phyloP scores from a whole-genome alignment of 805 yeast genomes.

The Cyberlindnera suaveolens region DNA sequence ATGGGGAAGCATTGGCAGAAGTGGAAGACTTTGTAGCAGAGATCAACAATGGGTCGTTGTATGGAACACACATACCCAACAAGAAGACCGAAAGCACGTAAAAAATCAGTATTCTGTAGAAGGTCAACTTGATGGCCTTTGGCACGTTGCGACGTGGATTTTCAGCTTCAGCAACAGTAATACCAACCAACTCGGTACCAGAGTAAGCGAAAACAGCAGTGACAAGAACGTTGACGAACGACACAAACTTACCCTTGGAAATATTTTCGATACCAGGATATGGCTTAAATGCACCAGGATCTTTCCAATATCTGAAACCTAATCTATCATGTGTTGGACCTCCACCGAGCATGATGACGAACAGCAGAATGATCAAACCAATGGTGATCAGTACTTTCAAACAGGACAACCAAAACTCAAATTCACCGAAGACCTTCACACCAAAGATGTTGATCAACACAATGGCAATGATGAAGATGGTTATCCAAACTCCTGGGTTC shows the following conservation, averaged over 20 bases:
- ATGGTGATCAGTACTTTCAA: constrained; percentile 46
- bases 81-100: constrained; percentile 56
- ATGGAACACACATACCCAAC: constrained; percentile 64
- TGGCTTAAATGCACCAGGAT: constrained; percentile 59
- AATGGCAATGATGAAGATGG: constrained; percentile 34
- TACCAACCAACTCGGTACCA: constrained; percentile 66
- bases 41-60: constrained; percentile 42
- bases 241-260: constrained; percentile 48
- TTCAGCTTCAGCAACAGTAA: constrained; percentile 68
- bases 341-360: constrained; percentile 70
- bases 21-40: constrained; percentile 42
- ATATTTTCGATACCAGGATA: constrained; percentile 39
- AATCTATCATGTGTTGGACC: constrained; percentile 68
- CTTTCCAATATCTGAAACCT: constrained; percentile 65
- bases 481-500: constrained; percentile 59
- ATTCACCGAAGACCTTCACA: constrained; percentile 50
- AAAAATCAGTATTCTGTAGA: constrained; percentile 62
- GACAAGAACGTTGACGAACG: constrained; percentile 57
- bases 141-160: constrained; percentile 67
- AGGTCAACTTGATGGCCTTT: constrained; percentile 61
- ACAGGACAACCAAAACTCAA: constrained; percentile 44
- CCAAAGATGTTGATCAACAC: constrained; percentile 44
- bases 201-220: constrained; percentile 65
- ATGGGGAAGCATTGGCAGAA: constrained; percentile 74
- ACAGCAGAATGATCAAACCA: constrained; percentile 35